Evolutionary conservation across 2,329 filamentous ascomycete genomes (phyloP).

Genomic region (Trichoderma hamatum): DNA sequence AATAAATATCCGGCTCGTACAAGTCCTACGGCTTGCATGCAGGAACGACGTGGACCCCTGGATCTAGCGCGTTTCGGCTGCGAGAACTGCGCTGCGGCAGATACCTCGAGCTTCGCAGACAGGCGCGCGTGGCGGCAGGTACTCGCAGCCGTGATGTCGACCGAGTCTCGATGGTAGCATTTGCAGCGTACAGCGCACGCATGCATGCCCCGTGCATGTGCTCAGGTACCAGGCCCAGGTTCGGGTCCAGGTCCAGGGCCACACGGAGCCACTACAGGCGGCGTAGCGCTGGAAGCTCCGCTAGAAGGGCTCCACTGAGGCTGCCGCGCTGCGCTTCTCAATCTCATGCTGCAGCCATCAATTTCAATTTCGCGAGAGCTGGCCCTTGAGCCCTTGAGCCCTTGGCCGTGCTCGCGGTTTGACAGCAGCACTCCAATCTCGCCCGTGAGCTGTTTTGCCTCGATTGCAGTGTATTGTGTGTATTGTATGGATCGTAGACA

Average conservation of each 20-base stretch:
- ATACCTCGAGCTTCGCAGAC: conserved; percentile 21
- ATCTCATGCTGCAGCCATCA: conserved; percentile 31
- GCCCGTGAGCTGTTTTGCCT: background rate
- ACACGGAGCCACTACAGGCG: background rate
- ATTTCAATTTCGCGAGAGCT: conserved; percentile 31
- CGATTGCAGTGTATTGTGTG: background rate
- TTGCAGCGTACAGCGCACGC: background rate
- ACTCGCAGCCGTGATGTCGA: background rate
- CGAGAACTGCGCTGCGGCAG: background rate
- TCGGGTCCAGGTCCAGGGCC: background rate
- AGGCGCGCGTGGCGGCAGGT: conserved; percentile 8
- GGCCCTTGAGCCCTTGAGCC: conserved; percentile 19
- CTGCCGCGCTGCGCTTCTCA: conserved; percentile 23
- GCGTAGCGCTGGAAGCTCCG: conserved; percentile 2
- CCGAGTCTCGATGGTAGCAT: background rate
- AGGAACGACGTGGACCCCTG: conserved; percentile 38
- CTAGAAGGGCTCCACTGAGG: conserved; percentile 23
- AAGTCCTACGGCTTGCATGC: conserved; percentile 33
- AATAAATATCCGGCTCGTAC: conserved; percentile 11
- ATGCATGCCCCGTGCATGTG: background rate
- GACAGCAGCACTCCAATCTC: background rate
- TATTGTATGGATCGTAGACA: background rate
- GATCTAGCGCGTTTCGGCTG: conserved; percentile 28
- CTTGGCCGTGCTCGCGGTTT: background rate
- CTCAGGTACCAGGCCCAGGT: background rate